Base-by-base conservation (phyloP, 306 rosid species). In the Rosa multiflora region DNA sequence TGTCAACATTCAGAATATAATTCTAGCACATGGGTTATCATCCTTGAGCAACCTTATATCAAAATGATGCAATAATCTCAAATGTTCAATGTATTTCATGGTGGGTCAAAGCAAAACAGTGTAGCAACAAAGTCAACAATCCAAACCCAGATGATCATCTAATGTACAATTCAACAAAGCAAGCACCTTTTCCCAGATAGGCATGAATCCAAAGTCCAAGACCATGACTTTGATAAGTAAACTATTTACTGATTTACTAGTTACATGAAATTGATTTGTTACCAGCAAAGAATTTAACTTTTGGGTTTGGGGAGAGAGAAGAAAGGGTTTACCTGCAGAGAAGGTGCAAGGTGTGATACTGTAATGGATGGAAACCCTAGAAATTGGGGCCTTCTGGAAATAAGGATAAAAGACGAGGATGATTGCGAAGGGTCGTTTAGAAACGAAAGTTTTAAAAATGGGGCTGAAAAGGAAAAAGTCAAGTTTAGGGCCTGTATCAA, bases 381-480 rank as follows among this genome's bases (percentile, higher is more conserved):
- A 82, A 18, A 47, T 83, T 61, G 85, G 88, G 88, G 74, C 81
- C 56, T 78, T 85, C 73, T 77, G 69, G 64, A 66, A 85, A 74
- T 70, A 75, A n/a, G 49, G 72, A 42, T 62, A 84, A 85, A 70
- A 69, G 44, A 80, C 59, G 70, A 68, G 82, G 42, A 42, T 11
- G 80, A 56, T 67, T 8, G 39, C 29, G 76, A 6, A n/a, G 59
- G 84, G 82, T 72, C 62, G 80, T 39, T 32, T 74, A 56, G 74
- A 68, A 71, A 69, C 64, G 43, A 39, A 81, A 73, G 47, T 17
- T 5, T n/a, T 2, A 42, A 74, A 42, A 56, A 4, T 32, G 72
- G 85, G 78, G 77, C 74, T 61, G 4, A 9, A 62, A 23, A 40
- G 70, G 18, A 11, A 10, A 58, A 20, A 2, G 29, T 8, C 29